These are phyloP conservation scores for Xenoacremonium recifei DNA, from an alignment of 2,329 filamentous ascomycete species.

Conservation along the genomic window DNA sequence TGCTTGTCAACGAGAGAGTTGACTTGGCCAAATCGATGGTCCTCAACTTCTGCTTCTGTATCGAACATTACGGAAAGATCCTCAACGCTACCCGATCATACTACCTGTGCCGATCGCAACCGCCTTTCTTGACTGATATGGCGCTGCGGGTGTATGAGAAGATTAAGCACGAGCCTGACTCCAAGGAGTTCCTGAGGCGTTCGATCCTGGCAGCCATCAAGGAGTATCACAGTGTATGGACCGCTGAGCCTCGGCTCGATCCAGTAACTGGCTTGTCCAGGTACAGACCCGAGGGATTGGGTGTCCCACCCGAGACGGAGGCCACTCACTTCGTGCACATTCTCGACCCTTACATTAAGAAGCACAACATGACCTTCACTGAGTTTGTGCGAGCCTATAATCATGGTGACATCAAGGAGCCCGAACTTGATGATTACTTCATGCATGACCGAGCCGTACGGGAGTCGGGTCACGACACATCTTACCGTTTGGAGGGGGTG, in stretches of 20 bases:
- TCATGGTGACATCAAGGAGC: constrained; percentile 69
- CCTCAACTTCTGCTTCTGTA: constrained; percentile 95
- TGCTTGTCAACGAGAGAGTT: constrained; percentile 80
- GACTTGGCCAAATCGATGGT: constrained; percentile 94
- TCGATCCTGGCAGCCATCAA: constrained; percentile 92
- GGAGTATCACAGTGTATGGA: constrained; percentile 92
- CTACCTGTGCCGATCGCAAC: constrained; percentile 91
- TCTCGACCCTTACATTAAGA: constrained; percentile 77
- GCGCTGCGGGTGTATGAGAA: constrained; percentile 88
- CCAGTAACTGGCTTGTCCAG: constrained; percentile 75
- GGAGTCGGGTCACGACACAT: constrained; percentile 95
- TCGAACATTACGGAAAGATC: constrained; percentile 97
- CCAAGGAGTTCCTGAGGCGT: constrained; percentile 75
- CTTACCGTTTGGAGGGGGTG: constrained; percentile 85
- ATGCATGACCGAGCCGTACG: constrained; percentile 92
- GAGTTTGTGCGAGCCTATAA: constrained; percentile 93
- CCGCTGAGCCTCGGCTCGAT: constrained; percentile 73
- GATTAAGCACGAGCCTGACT: constrained; percentile 81
- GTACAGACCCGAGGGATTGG: constrained; percentile 79
- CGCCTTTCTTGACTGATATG: constrained; percentile 97
- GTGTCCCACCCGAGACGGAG: constrained; percentile 90
- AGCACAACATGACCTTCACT: constrained; percentile 76
- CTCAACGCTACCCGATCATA: constrained; percentile 96
- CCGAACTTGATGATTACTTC: constrained; percentile 92
- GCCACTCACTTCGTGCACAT: constrained; percentile 83